Conservation (phyloP, 805 yeast genomes). For the Ogataea chonburiensis region DNA sequence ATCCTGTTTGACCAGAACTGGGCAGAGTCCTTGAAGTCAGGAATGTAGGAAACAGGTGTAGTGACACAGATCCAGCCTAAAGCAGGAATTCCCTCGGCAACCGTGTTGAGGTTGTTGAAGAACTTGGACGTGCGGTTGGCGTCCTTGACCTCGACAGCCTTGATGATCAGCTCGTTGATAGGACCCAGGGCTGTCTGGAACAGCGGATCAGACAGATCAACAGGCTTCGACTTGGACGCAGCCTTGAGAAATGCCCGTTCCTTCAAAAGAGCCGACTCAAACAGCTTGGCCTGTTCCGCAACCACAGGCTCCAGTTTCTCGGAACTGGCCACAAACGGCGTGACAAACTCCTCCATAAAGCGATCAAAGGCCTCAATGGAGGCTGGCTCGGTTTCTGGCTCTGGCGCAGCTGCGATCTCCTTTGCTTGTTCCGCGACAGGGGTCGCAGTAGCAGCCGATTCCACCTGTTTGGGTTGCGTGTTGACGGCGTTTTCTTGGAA, state of each 20-base stretch:
- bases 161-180: constrained; percentile 56
- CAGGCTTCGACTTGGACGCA: constrained; percentile 61
- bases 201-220: constrained; percentile 53
- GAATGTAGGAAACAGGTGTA: constrained; percentile 72
- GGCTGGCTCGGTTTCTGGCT: constrained; percentile 39
- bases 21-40: constrained; percentile 86
- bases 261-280: constrained; percentile 53
- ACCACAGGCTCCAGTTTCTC: constrained; percentile 54
- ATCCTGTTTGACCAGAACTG: constrained; percentile 94
- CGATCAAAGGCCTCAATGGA: constrained; percentile 49
- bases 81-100: constrained; percentile 87
- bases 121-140: constrained; percentile 64
- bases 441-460: constrained; percentile 15
- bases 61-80: constrained; percentile 85
- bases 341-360: constrained; percentile 51
- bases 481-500: constrained; percentile 55
- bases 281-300: constrained; percentile 50
- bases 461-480: constrained; percentile 1
- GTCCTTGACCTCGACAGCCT: constrained; percentile 68
- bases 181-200: constrained; percentile 64
- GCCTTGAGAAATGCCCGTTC: constrained; percentile 61
- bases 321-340: constrained; percentile 59
- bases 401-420: constrained; percentile 24
- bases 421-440: constrained; percentile 22
- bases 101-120: constrained; percentile 72